A percentile compares a stretch with the other conserved stretches of the same genome.
These are phyloP conservation scores for Limnomonas spitsbergensis DNA, from an alignment of 139 green algal genomes.

Conservation along the genomic window DNA sequence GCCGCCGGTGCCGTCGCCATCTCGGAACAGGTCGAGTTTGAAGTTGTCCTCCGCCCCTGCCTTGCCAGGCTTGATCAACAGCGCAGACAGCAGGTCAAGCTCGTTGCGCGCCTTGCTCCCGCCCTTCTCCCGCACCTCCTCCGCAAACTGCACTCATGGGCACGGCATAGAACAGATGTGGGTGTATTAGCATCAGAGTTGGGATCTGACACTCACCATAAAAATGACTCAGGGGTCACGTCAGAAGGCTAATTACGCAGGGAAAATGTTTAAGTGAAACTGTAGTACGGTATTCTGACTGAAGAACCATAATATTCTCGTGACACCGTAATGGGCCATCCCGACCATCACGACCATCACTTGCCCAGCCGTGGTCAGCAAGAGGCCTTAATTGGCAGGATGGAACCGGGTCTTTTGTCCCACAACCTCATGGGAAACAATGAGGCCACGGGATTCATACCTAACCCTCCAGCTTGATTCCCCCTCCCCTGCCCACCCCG, in stretches of 20 bases:
- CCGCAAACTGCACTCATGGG: slow-evolving; percentile 11
- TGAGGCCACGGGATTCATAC: no score
- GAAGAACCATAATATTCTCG: background rate
- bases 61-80: slow-evolving; percentile 17
- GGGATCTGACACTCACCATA: background rate
- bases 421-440: no score
- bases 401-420: no score
- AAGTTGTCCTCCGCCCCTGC: slow-evolving; percentile 33
- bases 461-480: no score
- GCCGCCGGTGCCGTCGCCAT: background rate
- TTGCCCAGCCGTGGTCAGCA: no score
- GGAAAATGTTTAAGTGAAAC: background rate
- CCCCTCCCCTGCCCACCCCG: background rate
- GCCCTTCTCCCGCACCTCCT: slow-evolving; percentile 24
- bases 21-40: slow-evolving; percentile 35
- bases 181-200: background rate
- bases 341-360: no score
- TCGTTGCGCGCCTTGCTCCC: slow-evolving; percentile 2
- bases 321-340: background rate
- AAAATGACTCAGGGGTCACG: no score
- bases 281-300: background rate
- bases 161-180: background rate
- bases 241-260: background rate
- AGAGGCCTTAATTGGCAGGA: no score
- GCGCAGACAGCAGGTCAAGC: slow-evolving; percentile 30